Base-by-base conservation (phyloP, 225 moss, liverwort and hornwort genomes). In the Pseudisothecium myosuroides region DNA sequence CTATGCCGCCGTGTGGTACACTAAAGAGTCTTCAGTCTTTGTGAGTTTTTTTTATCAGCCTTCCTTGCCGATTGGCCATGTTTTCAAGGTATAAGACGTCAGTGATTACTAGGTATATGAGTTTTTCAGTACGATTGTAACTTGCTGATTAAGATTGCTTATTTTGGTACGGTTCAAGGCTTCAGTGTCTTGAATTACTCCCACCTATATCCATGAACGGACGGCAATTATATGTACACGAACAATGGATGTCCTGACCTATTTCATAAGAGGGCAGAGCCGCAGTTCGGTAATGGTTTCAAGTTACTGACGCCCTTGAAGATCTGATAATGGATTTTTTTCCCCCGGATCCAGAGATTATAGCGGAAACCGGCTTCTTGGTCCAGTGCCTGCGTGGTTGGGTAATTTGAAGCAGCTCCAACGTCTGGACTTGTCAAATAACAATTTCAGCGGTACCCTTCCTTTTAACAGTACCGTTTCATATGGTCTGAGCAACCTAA, bases 381-480 rank as follows among this genome's bases (percentile, higher is more conserved):
- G 91, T 75, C 14, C 3, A 31, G 80, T 93, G 65, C 89, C 93
- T 83, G 0, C 41, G 55, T 93, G 92, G 92, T 88, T 93, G 82
- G 89, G 90, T 47, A 63, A 86, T 47, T 83, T 93, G 71, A 86
- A 43, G 86, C 89, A 88, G 50, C 89, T 93, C 62, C 86, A 92
- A 75, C 89, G 89, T 81, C 86, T 93, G 89, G 93, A 93, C 88
- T 82, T 93, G 64, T 93, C 93, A 23, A 88, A 86, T 83, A 93
- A 93, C 74, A 74, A 43, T 37, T 80, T 93, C 79, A 89, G 4
- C 68, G 92, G 92, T 67, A 52, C 74, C 80, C 89, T 92, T 90
- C 93, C 93, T 82, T 26, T 87, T 13, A 84, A 63, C 83, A 84
- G 50, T 73, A 89, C 0, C 71, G 31, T 9, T 39, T 47, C 85